Conservation (phyloP, 2,329 filamentous ascomycete species). For the Plectosphaerella plurivora region DNA sequence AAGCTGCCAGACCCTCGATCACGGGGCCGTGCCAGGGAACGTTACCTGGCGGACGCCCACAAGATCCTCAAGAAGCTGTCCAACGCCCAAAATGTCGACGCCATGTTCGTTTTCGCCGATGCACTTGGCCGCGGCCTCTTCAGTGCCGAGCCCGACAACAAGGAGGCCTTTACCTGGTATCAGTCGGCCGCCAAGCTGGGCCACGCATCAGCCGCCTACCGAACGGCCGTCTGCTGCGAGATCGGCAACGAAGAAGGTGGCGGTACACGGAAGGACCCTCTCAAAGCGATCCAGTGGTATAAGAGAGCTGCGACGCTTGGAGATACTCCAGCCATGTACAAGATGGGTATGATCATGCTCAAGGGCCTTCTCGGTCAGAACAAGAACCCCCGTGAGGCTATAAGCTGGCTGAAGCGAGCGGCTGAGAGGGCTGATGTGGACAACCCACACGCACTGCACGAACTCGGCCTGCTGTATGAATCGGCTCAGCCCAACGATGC, state of each 20-base stretch:
- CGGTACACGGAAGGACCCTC: constrained; percentile 82
- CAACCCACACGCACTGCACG: constrained; percentile 93
- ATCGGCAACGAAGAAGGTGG: constrained; percentile 93
- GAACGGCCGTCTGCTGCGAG: constrained; percentile 95
- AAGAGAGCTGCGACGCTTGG: constrained; percentile 86
- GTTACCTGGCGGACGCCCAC: constrained; percentile 78
- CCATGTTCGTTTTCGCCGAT: constrained; percentile 92
- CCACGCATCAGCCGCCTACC: constrained; percentile 82
- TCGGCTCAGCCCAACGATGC: constrained; percentile 63
- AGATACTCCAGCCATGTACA: constrained; percentile 95
- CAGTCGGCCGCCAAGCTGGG: constrained; percentile 89
- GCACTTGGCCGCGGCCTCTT: constrained; percentile 79
- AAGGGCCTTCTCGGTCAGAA: constrained; percentile 90
- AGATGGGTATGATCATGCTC: constrained; percentile 91
- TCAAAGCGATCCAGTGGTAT: constrained; percentile 98
- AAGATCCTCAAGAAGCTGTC: constrained; percentile 90
- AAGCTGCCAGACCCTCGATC: constrained; percentile 64
- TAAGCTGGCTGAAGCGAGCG: constrained; percentile 89
- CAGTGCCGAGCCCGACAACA: constrained; percentile 75
- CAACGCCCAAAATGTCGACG: constrained; percentile 67
- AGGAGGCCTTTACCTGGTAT: constrained; percentile 90
- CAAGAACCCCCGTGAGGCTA: constrained; percentile 76
- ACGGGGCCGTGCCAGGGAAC: constrained; percentile 72
- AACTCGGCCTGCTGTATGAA: constrained; percentile 67
- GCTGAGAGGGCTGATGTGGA: constrained; percentile 83